A percentile compares a stretch with the other conserved stretches of the same genome.
These are phyloP conservation scores for Hypoxylon rickii DNA, from an alignment of 495 filamentous ascomycete genomes.

Conservation along the genomic window DNA sequence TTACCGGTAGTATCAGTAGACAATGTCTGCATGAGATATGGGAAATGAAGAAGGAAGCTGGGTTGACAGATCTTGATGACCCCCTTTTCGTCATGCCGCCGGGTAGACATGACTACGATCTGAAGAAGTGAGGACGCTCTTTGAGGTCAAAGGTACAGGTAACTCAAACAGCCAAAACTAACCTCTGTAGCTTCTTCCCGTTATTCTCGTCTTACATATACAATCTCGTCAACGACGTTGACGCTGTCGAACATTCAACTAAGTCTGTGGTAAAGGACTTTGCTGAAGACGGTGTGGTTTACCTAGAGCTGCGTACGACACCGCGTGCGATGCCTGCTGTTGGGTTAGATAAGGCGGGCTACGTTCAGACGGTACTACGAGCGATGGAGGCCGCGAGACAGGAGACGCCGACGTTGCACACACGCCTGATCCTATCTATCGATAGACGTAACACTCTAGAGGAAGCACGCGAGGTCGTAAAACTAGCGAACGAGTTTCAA, in stretches of 20 bases:
- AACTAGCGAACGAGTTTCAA: conserved; percentile 63
- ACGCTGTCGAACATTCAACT: conserved; percentile 65
- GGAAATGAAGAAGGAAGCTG: conserved; percentile 56
- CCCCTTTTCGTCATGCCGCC: conserved; percentile 69
- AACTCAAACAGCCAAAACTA: not conserved
- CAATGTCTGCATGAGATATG: conserved; percentile 79
- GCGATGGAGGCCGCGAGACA: conserved; percentile 57
- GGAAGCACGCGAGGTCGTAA: conserved; percentile 64
- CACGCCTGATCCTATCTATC: conserved; percentile 71
- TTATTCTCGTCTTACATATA: conserved; percentile 82
- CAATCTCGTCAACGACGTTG: conserved; percentile 63
- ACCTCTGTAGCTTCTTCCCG: conserved; percentile 65
- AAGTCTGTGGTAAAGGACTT: conserved; percentile 73
- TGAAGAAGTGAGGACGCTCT: conserved; percentile 64
- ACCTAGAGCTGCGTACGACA: conserved; percentile 82
- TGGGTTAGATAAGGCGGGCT: conserved; percentile 61
- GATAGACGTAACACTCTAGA: conserved; percentile 65
- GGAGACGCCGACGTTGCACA: conserved; percentile 22
- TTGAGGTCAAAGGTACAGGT: conserved; percentile 18
- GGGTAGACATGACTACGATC: conserved; percentile 70
- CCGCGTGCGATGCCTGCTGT: conserved; percentile 63
- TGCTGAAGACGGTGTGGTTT: conserved; percentile 70
- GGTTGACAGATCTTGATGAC: conserved; percentile 63
- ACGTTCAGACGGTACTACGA: conserved; percentile 66
- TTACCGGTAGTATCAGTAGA: conserved; percentile 79